Evolutionary conservation across 176 grass and related monocot genomes (phyloP), one percentile per base, ranked within the genome.

Genomic region (Aegilops sharonensis): DNA sequence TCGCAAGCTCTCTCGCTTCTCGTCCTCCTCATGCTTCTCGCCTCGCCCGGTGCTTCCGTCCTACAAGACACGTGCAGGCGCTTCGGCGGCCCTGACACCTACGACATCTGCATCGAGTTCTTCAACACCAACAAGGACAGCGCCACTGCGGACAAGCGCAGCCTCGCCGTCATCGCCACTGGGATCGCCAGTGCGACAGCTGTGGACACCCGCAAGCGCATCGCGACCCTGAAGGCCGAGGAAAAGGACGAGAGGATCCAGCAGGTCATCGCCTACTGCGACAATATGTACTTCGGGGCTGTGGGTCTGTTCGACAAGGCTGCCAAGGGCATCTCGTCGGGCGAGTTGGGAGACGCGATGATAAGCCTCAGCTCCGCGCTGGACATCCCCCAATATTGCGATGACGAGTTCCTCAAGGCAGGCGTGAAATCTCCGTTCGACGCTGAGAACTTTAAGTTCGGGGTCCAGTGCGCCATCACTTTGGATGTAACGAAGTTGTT

Each of bases 91-190:
- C 5, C 50, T 18, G 15, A 54, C 50, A 54, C 1, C 5, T 54
- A 54, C 50, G 15, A 6, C 50, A 18, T 54, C 50, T 97, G 95
- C 87, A 43, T 91, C 60, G 77, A 37, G 6, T 86, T 88, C 54
- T 92, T 97, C 59, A 21, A 88, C n/a, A 42, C 60, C 43, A 78
- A 82, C 75, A 52, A 27, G 8, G 66, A 52, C 1, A 91, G 85
- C 57, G 47, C 81, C 50, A 15, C 1, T 6, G 50, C 54, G 0
- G 91, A 91, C 88, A 82, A 65, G 54, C 78, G 48, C 2, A 43
- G 82, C 13, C 91, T 97, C 17, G 92, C 95, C 68, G 0, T 62
- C 52, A 81, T 91, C 34, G 95, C 90, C 29, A 78, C 43, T 20
- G 80, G 5, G 17, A 23, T 88, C 18, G 74, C 64, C 10, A 68